Evolutionary conservation across 1,139 yeast genomes (phyloP).

Genomic region (Meyerozyma athensensis): DNA sequence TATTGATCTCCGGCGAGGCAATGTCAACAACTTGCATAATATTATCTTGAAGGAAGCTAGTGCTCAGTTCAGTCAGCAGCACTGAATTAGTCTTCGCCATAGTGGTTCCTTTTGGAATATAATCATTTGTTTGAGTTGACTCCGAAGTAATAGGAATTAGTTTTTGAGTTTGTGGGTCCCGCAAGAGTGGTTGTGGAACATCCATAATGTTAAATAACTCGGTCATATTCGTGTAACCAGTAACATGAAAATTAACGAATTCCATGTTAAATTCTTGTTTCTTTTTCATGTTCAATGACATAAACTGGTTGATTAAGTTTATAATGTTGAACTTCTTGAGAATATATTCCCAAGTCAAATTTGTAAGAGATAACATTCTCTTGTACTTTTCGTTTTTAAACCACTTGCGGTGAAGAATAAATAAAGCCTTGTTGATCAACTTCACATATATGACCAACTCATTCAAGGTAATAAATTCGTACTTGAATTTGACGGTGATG

Average conservation of each 20-base stretch:
- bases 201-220: conserved; percentile 41
- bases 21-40: background rate
- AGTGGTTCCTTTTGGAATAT: background rate
- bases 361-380: conserved; percentile 40
- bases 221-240: conserved; percentile 36
- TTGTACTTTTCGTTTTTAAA: conserved; percentile 45
- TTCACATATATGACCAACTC: conserved; percentile 30
- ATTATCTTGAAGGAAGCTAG: background rate
- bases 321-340: conserved; percentile 33
- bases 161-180: conserved; percentile 6
- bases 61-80: background rate
- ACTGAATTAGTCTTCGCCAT: background rate
- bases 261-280: conserved; percentile 19
- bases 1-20: conserved; percentile 2
- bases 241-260: conserved; percentile 38
- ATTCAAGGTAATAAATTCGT: conserved; percentile 33
- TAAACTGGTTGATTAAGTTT: conserved; percentile 25
- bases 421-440: conserved; percentile 39
- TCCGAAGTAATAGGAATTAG: conserved; percentile 8
- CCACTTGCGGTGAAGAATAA: conserved; percentile 42
- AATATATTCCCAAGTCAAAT: conserved; percentile 42
- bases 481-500: conserved; percentile 49
- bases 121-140: background rate
- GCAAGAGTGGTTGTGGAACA: conserved; percentile 36
- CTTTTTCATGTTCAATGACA: conserved; percentile 9